A percentile compares a stretch with the other conserved stretches of the same genome.
These are phyloP conservation scores for Carex arenaria DNA, from an alignment of 202 grass and related monocot species.

Conservation along the genomic window DNA sequence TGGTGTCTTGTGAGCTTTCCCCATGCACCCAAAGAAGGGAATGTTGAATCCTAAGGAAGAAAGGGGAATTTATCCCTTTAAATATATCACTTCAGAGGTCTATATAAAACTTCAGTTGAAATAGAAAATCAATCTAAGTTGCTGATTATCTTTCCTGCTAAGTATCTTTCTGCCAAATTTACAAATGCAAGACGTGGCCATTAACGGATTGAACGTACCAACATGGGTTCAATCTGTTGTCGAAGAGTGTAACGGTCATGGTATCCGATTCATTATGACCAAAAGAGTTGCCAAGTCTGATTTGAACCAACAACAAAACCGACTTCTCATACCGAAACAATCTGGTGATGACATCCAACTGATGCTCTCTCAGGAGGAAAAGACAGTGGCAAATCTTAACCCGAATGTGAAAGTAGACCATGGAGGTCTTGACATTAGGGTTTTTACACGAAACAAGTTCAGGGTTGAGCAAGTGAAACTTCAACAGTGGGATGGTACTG, in stretches of 20 bases:
- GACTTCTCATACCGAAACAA: background rate
- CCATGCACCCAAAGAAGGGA: background rate
- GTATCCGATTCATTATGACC: background rate
- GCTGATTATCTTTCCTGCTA: background rate
- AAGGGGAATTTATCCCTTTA: no score
- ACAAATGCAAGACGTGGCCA: background rate
- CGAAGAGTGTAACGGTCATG: background rate
- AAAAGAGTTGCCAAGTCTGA: background rate
- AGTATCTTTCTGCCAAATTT: background rate
- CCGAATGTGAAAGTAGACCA: background rate
- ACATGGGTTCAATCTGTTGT: background rate
- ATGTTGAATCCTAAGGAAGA: no score
- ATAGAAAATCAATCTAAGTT: background rate
- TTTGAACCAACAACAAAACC: background rate
- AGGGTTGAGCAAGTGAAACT: background rate
- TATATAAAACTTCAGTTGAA: background rate
- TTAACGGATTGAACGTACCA: no score
- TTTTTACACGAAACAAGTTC: background rate
- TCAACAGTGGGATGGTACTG: background rate
- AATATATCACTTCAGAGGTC: no score
- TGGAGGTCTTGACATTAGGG: background rate
- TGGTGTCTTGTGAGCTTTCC: background rate
- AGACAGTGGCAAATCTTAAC: background rate
- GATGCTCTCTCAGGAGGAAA: background rate
- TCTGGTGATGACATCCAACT: background rate